phyloP scores from a whole-genome alignment of 1,284 basidiomycete species.

The Cryptococcus floricola region DNA sequence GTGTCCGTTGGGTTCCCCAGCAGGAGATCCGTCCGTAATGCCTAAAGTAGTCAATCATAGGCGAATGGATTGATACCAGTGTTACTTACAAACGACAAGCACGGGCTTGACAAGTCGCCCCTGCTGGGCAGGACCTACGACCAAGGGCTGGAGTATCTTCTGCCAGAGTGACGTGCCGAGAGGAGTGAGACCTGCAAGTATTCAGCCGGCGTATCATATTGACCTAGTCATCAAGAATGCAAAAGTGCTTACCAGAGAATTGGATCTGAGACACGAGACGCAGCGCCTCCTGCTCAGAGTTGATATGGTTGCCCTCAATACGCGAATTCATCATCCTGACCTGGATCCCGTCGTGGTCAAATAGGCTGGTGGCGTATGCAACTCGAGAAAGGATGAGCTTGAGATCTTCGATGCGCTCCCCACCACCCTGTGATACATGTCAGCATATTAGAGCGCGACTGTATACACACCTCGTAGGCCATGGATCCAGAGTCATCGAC shows the following conservation, averaged over 20 bases:
- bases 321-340: constrained; percentile 52
- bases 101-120: constrained; percentile 50
- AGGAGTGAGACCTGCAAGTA: constrained; percentile 39
- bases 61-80: neutral
- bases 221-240: neutral
- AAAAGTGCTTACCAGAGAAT: constrained; percentile 44
- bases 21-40: constrained; percentile 50
- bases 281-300: constrained; percentile 45
- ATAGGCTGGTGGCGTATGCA: constrained; percentile 48
- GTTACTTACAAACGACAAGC: constrained; percentile 38
- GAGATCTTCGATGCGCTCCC: constrained; percentile 32
- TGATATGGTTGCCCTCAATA: constrained; percentile 50
- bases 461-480: constrained; percentile 41
- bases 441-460: neutral
- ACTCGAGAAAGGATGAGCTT: constrained; percentile 44
- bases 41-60: constrained; percentile 4
- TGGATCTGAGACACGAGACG: constrained; percentile 48
- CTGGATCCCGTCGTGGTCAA: constrained; percentile 52
- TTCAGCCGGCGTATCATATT: neutral
- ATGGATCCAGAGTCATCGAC: constrained; percentile 50
- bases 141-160: constrained; percentile 51
- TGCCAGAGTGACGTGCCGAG: constrained; percentile 49
- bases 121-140: constrained; percentile 48
- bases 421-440: constrained; percentile 12
- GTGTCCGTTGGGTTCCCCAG: constrained; percentile 48